Percentiles rank a stretch among this genome's conserved stretches.
Evolutionary conservation across 1,284 basidiomycete genomes (phyloP).

Genomic region (Peniophora sp.): DNA sequence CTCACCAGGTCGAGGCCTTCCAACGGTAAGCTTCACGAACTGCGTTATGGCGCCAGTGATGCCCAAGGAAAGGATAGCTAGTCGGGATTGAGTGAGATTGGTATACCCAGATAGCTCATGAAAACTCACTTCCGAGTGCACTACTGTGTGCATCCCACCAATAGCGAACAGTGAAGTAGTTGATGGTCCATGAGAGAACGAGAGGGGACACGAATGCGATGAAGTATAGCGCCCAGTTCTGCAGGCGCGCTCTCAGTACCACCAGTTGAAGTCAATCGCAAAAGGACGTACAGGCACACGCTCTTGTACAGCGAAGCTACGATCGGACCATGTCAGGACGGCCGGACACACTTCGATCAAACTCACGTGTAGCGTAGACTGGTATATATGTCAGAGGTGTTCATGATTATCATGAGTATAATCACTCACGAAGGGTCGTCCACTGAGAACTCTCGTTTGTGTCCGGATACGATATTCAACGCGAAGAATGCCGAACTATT

Average conservation of each 20-base stretch:
- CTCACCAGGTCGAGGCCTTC: conserved; percentile 79
- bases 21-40: conserved; percentile 81
- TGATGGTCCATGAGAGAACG: conserved; percentile 59
- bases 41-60: conserved; percentile 81
- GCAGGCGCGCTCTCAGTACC: conserved; percentile 4
- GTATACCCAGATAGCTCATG: no score
- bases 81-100: conserved; percentile 5
- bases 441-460: conserved; percentile 78
- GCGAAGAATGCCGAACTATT: conserved; percentile 61
- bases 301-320: conserved; percentile 75
- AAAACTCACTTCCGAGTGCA: conserved; percentile 60
- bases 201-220: conserved; percentile 67
- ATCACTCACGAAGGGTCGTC: conserved; percentile 63
- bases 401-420: background rate
- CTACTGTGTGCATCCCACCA: conserved; percentile 88
- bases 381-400: conserved; percentile 3
- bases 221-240: conserved; percentile 55
- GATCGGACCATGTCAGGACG: conserved; percentile 22
- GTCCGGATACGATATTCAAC: conserved; percentile 71
- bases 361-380: conserved; percentile 53
- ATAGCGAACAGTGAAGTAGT: conserved; percentile 63
- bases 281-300: conserved; percentile 63
- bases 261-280: background rate
- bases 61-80: conserved; percentile 68
- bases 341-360: conserved; percentile 21